Percentiles rank a stretch among this genome's conserved stretches.
Evolutionary conservation across 2,329 filamentous ascomycete genomes (phyloP).

Genomic region (Aspergillus eucalypticola): DNA sequence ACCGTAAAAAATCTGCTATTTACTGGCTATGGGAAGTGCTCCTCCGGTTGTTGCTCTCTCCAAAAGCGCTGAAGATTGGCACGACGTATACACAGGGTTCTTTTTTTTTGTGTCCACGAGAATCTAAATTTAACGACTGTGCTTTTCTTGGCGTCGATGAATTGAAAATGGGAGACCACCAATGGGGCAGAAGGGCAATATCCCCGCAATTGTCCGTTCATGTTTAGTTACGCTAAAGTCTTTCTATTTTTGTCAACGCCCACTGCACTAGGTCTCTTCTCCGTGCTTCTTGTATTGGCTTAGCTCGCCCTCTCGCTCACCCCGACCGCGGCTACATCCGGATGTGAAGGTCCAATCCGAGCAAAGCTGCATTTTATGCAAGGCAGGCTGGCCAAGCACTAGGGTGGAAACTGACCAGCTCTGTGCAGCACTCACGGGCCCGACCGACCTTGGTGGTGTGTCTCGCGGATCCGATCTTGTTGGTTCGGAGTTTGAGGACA

Average conservation of each 20-base stretch:
- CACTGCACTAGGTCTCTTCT: neutral
- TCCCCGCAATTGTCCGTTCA: neutral
- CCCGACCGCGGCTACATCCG: neutral
- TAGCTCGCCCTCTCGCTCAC: neutral
- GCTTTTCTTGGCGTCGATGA: neutral
- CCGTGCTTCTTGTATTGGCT: neutral
- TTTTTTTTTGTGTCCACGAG: too few relatives aligned
- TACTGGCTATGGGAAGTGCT: neutral
- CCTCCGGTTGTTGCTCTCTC: too few relatives aligned
- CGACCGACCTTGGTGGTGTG: neutral
- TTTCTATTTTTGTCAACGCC: neutral
- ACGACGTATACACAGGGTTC: too few relatives aligned
- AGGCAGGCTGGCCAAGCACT: neutral
- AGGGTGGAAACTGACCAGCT: neutral
- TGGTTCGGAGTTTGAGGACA: neutral
- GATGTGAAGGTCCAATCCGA: neutral
- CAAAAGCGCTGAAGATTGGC: too few relatives aligned
- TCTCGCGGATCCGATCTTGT: neutral
- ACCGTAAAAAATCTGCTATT: neutral
- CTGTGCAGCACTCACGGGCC: neutral
- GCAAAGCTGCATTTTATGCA: neutral
- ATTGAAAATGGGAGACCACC: neutral
- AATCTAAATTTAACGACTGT: neutral
- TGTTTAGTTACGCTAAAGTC: neutral
- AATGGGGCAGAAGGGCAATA: neutral